phyloP scores from a whole-genome alignment of 2,329 filamentous ascomycete species.

The Geosmithia morbida region DNA sequence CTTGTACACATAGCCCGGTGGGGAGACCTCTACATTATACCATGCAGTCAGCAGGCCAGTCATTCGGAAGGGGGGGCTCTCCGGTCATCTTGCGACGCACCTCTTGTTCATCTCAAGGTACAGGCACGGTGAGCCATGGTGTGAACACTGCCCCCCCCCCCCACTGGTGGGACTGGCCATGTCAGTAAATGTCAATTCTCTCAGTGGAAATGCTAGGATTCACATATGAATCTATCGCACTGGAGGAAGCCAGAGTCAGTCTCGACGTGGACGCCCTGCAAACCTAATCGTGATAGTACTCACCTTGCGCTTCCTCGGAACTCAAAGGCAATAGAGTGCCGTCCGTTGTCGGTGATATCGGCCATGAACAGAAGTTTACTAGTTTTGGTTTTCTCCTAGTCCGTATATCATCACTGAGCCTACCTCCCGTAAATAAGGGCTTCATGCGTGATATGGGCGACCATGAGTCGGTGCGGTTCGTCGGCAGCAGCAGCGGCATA shows the following conservation, averaged over 20 bases:
- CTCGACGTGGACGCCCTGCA: not conserved
- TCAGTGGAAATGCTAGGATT: not conserved
- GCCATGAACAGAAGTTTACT: not conserved
- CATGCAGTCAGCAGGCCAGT: not conserved
- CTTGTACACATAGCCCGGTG: conserved; percentile 21
- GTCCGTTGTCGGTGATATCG: not conserved
- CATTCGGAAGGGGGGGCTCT: not conserved
- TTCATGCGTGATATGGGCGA: conserved; percentile 34
- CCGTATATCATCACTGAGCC: conserved; percentile 4
- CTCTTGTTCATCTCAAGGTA: conserved; percentile 19
- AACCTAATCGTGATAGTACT: not conserved
- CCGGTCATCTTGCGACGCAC: conserved; percentile 4
- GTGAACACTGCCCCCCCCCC: conserved; percentile 14
- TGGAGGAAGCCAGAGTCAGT: not conserved
- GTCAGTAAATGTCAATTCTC: not conserved
- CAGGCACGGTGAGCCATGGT: conserved; percentile 13
- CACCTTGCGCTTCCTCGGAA: conserved; percentile 18
- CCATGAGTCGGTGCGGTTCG: conserved; percentile 33
- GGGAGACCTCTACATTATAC: conserved; percentile 14
- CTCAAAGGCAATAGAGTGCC: conserved; percentile 15
- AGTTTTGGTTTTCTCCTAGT: too few species aligned
- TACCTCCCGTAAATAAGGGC: conserved; percentile 16
- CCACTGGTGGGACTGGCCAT: conserved; percentile 11
- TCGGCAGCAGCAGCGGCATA: conserved; percentile 44
- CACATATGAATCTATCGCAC: conserved; percentile 1